Conservation (phyloP, 176 grass and related monocot species). For the Oryza brachyantha region DNA sequence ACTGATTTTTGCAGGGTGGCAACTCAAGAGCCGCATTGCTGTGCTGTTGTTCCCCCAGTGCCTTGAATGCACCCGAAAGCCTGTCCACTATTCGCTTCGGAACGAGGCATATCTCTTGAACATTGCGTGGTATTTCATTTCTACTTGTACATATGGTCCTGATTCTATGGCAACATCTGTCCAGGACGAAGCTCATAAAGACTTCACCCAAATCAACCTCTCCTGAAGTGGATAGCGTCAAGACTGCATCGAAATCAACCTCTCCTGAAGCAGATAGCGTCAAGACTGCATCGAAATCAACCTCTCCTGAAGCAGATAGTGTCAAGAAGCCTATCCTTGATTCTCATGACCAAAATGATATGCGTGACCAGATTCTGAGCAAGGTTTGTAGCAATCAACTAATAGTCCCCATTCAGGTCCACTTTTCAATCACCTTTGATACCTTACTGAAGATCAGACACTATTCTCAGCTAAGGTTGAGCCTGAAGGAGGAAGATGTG, state of each 20-base stretch:
- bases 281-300: conserved; percentile 25
- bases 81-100: conserved; percentile 86
- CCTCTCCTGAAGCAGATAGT: conserved; percentile 32
- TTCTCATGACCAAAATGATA: conserved; percentile 30
- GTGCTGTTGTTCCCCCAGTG: conserved; percentile 89
- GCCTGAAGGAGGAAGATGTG: conserved; percentile 74
- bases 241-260: conserved; percentile 25
- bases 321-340: conserved; percentile 31
- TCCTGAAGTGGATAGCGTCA: conserved; percentile 26
- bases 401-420: neutral
- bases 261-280: conserved; percentile 25
- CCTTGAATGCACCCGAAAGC: conserved; percentile 68
- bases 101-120: conserved; percentile 55
- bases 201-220: conserved; percentile 31
- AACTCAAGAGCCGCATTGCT: conserved; percentile 78
- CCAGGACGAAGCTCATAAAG: conserved; percentile 78
- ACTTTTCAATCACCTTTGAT: neutral
- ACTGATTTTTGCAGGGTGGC: conserved; percentile 62
- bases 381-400: conserved; percentile 42
- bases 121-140: neutral
- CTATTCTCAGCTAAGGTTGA: conserved; percentile 65
- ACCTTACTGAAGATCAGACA: conserved; percentile 3
- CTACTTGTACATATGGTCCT: neutral
- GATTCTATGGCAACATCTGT: conserved; percentile 12
- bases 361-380: conserved; percentile 45